Percentiles rank a stretch among this genome's conserved stretches.
Conservation (phyloP, 768 basidiomycete species). For the Collybiopsis confluens region DNA sequence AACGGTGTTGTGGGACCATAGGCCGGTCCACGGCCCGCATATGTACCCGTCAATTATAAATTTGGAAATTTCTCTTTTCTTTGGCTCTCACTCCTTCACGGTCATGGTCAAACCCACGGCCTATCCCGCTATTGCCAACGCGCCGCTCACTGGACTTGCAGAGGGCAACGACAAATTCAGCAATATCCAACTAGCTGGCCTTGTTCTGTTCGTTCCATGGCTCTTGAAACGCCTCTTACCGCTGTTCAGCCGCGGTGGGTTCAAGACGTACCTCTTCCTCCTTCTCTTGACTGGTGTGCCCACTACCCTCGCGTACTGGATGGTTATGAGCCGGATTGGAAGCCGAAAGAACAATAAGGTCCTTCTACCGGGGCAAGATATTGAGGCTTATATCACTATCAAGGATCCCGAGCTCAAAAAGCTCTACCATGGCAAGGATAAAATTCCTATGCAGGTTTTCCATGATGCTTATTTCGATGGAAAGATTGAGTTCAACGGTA, state of each 20-base stretch:
- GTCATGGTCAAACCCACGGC: background rate
- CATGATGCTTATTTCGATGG: slow-evolving; percentile 97
- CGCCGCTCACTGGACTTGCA: slow-evolving; percentile 43
- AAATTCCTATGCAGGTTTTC: slow-evolving; percentile 97
- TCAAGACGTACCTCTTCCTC: slow-evolving; percentile 83
- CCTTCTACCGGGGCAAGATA: slow-evolving; percentile 74
- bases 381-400: slow-evolving; percentile 89
- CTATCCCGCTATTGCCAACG: too few relatives aligned
- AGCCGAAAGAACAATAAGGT: slow-evolving; percentile 82
- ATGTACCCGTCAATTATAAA: background rate
- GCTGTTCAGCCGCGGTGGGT: slow-evolving; percentile 77
- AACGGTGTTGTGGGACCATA: background rate
- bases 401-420: slow-evolving; percentile 78
- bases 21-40: background rate
- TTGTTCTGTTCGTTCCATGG: slow-evolving; percentile 79
- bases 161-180: slow-evolving; percentile 86
- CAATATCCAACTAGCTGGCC: slow-evolving; percentile 73
- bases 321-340: slow-evolving; percentile 81
- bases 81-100: background rate
- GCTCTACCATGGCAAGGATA: slow-evolving; percentile 77
- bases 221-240: slow-evolving; percentile 80
- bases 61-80: background rate
- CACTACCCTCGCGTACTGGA: slow-evolving; percentile 85
- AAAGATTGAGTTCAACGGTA: slow-evolving; percentile 95
- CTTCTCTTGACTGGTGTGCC: slow-evolving; percentile 72